Evolutionary conservation across 768 basidiomycete genomes (phyloP), one percentile per base, ranked within the genome.

Genomic region (Lyophyllum atratum): DNA sequence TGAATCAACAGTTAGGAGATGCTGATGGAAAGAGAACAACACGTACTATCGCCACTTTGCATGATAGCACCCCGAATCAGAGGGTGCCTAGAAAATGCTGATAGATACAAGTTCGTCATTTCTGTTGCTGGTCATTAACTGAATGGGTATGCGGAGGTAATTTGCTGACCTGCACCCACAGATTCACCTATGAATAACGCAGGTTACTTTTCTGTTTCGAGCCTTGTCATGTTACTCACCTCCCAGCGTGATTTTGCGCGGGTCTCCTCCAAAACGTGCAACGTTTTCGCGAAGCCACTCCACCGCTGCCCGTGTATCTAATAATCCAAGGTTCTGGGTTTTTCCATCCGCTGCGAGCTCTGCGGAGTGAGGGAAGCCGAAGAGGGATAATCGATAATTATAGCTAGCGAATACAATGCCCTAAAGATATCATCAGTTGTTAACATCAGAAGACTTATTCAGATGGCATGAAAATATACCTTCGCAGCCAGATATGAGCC

Each of bases 311-410:
- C 76, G 70, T 46, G 80, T 78, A 63, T 85, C 84, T 46, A 73
- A 70, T 33, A 85, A 64, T 8, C 84, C 84, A 19, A 83, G 68
- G 60, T 85, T 85, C 49, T 72, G 72, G 4, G 72, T 72, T 49
- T 65, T 46, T 7, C 67, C 71, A 55, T 53, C 65, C 60, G 67
- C 66, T 8, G 70, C 71, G 11, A 78, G 68, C 60, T 80, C 77
- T 31, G 34, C 34, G 34, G 34, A 71, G 22, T 74, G 73, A 7
- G 77, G 69, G 60, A 75, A 79, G 17, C 78, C 78, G 49, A 76
- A 74, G 10, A 77, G 67, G 17, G 67, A 70, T 2, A 73, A 64
- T 10, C 72, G 64, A 49, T 73, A 73, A 54, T 73, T 73, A 59
- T 65, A 72, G 60, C 70, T 72, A 12, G 70, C 70, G 45, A 73